Base-by-base conservation (phyloP, 495 filamentous ascomycete species). In the Opeltia flavorubescens region DNA sequence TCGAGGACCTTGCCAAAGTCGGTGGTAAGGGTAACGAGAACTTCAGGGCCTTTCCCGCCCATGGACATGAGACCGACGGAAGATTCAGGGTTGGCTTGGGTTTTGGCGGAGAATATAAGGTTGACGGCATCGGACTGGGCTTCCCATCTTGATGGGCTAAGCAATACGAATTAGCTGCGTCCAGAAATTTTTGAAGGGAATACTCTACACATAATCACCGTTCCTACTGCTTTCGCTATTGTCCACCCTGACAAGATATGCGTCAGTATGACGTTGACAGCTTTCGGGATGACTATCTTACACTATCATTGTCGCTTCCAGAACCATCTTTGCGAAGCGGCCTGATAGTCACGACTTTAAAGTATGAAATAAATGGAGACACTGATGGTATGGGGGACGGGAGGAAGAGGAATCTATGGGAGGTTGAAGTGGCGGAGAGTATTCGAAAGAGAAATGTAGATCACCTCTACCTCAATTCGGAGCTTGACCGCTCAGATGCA, bases 61-160 rank as follows among this genome's bases (percentile, higher is more conserved):
- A 96, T 95, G 64, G 85, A 95, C 88, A 99, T 94, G 42, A 99
- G 72, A 50, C 91, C 91, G 46, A 96, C 93, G 20, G 87, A 89
- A 11, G 88, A 95, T 67, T 99, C 91, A 20, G 91, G 84, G 64
- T 99, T 94, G 62, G 77, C 83, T 66, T 86, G 79, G 52, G 89
- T 94, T 66, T 96, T 94, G 57, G 82, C 82, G 53, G 82, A 84
- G 70, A 95, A 95, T 61, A 95, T 82, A 62, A 95, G 81, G 61
- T 83, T 87, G 56, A 94, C 86, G 39, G 89, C 88, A 65, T 99
- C 93, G 55, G 83, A 68, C 70, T 96, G 91, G 49, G 91, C 88
- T 67, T 95, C 88, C 73, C 84, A 96, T 65, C 91, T 76, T 47
- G 91, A 89, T 39, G 91, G 88, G 59, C 80, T 84, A 54, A 20